phyloP scores from a whole-genome alignment of 768 basidiomycete species.

The Hericium alpestre region DNA sequence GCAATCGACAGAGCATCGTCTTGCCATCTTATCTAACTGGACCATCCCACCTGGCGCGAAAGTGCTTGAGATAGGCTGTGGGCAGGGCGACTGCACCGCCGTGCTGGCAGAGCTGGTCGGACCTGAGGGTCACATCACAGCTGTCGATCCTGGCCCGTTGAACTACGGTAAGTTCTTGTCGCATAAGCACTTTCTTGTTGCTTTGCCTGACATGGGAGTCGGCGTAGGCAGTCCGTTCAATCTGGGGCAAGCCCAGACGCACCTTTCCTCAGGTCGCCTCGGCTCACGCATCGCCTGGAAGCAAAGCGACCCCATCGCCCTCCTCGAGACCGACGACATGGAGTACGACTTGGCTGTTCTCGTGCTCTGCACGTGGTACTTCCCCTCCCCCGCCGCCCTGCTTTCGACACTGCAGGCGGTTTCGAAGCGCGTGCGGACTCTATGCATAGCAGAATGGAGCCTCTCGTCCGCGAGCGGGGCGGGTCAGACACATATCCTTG shows the following conservation, averaged over 20 bases:
- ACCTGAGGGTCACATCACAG: conserved; percentile 24
- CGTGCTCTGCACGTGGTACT: conserved; percentile 30
- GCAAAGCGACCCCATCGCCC: conserved; percentile 21
- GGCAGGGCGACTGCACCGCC: conserved; percentile 31
- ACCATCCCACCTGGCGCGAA: conserved; percentile 18
- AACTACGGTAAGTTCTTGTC: conserved; percentile 23
- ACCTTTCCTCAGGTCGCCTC: conserved; percentile 19
- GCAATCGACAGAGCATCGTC: conserved; percentile 22
- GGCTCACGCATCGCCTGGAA: conserved; percentile 27
- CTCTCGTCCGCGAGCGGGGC: conserved; percentile 16
- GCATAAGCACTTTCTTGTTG: neutral
- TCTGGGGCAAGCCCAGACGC: conserved; percentile 26
- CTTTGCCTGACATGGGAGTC: neutral
- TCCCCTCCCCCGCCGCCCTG: conserved; percentile 24
- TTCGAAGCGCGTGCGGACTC: conserved; percentile 13
- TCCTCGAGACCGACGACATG: conserved; percentile 14
- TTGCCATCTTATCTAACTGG: conserved; percentile 22
- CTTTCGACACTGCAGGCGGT: conserved; percentile 20
- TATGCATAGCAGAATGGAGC: conserved; percentile 27
- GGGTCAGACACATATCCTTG: conserved; percentile 23
- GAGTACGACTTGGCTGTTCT: conserved; percentile 26
- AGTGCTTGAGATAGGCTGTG: conserved; percentile 31
- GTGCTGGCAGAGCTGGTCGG: conserved; percentile 27
- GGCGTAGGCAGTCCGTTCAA: conserved; percentile 25
- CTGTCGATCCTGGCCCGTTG: conserved; percentile 27